Evolutionary conservation across 192 early-diverging fungal species (phyloP), one percentile per base, ranked within the genome.

Genomic region (Pilobolus umbonatus): DNA sequence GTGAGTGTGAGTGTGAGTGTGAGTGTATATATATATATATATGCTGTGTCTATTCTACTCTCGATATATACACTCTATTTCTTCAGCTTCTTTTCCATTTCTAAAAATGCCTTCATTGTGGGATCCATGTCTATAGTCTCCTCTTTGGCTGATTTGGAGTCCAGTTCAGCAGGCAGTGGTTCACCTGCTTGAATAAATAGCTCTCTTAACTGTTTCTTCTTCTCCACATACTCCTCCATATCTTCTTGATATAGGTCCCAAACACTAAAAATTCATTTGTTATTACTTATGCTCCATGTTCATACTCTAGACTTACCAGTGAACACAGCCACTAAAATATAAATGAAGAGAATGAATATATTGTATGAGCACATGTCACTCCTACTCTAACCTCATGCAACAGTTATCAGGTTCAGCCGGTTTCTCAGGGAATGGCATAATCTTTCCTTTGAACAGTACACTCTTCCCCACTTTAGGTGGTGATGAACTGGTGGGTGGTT

Each of bases 41-140:
- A n/a, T n/a, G n/a, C n/a, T n/a, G n/a, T n/a, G n/a, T n/a, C n/a
- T n/a, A n/a, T n/a, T n/a, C n/a, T n/a, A n/a, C n/a, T n/a, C n/a
- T n/a, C n/a, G n/a, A n/a, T n/a, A n/a, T n/a, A n/a, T n/a, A n/a
- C n/a, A n/a, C n/a, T n/a, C n/a, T n/a, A n/a, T n/a, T 19, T 56
- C 55, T 72, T 66, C 21, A 80, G 47, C 55, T 68, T 72, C 17
- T 71, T 59, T 38, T 80, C 78, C 32, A 80, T 63, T 10, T 66
- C 78, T 39, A 80, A 55, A 29, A 80, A 77, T 2, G 78, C 78
- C 51, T 77, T 77, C 65, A 80, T 74, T 17, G 73, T 55, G n/a
- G 78, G 75, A 46, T 80, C 73, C 61, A 80, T 71, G 30, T 77
- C 73, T 21, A 69, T 59, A 0, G 68, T 63, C 14, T 48, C 66